These are phyloP conservation scores for Moringa oleifera DNA, from an alignment of 345 rosid genomes.

Conservation along the genomic window DNA sequence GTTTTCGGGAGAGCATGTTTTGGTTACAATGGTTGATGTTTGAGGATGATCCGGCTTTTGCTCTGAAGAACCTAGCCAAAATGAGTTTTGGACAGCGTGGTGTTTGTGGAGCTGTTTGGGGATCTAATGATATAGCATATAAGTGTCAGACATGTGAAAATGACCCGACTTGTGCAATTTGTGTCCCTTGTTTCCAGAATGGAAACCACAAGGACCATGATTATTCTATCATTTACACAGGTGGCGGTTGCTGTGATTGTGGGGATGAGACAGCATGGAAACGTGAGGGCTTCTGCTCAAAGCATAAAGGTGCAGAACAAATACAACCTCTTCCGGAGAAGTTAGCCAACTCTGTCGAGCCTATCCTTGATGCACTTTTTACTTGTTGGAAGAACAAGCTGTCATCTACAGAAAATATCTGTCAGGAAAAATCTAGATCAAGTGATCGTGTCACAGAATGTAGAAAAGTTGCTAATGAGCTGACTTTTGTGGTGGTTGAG, in stretches of 20 bases:
- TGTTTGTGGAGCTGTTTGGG: conserved; percentile 98
- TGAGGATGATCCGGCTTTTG: conserved; percentile 46
- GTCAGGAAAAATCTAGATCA: conserved; percentile 28
- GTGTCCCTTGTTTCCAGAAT: conserved; percentile 82
- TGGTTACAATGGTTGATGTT: conserved; percentile 97
- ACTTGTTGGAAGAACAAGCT: conserved; percentile 63
- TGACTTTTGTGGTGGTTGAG: conserved; percentile 61
- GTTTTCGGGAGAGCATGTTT: conserved; percentile 49
- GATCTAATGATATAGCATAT: conserved; percentile 81
- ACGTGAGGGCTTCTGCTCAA: conserved; percentile 86
- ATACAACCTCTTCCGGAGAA: conserved; percentile 74
- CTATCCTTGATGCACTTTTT: conserved; percentile 69
- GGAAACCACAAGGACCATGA: conserved; percentile 80
- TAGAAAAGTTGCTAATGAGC: conserved; percentile 52
- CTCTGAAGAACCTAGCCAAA: conserved; percentile 42
- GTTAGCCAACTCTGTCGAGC: conserved; percentile 57
- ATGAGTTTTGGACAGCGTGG: conserved; percentile 57
- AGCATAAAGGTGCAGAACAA: conserved; percentile 88
- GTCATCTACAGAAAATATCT: conserved; percentile 32
- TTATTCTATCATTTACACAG: conserved; percentile 71
- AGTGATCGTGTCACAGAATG: conserved; percentile 23
- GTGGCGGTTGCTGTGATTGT: conserved; percentile 97
- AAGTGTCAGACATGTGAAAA: conserved; percentile 77
- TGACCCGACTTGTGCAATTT: conserved; percentile 95
- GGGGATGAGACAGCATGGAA: conserved; percentile 98